Percentiles rank a stretch among this genome's conserved stretches.
Conservation (phyloP, 805 yeast species). For the Priceomyces fermenticarens region DNA sequence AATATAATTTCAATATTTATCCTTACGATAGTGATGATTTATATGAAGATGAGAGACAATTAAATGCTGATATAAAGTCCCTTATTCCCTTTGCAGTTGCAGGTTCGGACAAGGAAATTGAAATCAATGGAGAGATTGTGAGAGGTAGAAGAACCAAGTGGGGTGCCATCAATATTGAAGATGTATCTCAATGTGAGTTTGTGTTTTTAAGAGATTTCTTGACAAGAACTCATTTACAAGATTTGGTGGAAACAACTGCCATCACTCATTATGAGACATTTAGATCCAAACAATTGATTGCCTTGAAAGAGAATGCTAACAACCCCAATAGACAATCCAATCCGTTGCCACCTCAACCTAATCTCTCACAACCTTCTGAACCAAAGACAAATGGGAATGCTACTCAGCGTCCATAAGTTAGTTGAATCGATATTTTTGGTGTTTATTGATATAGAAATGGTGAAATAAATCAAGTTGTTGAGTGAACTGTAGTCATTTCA, state of each 20-base stretch:
- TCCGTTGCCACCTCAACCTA: slow-evolving; percentile 8
- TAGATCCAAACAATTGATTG: slow-evolving; percentile 90
- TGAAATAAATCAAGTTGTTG: slow-evolving; percentile 14
- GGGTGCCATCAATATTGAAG: slow-evolving; percentile 93
- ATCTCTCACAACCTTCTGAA: slow-evolving; percentile 2
- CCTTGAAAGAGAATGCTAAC: slow-evolving; percentile 85
- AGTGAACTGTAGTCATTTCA: too few species aligned
- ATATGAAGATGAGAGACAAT: slow-evolving; percentile 67
- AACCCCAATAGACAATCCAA: slow-evolving; percentile 39
- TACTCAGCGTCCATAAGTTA: slow-evolving; percentile 3
- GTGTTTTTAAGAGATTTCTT: slow-evolving; percentile 90
- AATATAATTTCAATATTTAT: slow-evolving; percentile 72
- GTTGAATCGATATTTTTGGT: not conserved
- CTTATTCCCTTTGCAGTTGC: slow-evolving; percentile 92
- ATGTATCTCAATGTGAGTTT: slow-evolving; percentile 93
- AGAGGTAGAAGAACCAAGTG: slow-evolving; percentile 92
- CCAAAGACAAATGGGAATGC: slow-evolving; percentile 5
- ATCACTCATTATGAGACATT: slow-evolving; percentile 86
- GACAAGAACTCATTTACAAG: slow-evolving; percentile 93
- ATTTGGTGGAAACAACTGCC: slow-evolving; percentile 89
- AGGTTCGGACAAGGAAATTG: slow-evolving; percentile 80
- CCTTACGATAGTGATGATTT: slow-evolving; percentile 76
- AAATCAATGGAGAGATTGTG: slow-evolving; percentile 72
- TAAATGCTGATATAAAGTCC: slow-evolving; percentile 68
- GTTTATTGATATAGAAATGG: slow-evolving; percentile 18